Conservation (phyloP, 768 basidiomycete species). For the Naganishia antarctica region DNA sequence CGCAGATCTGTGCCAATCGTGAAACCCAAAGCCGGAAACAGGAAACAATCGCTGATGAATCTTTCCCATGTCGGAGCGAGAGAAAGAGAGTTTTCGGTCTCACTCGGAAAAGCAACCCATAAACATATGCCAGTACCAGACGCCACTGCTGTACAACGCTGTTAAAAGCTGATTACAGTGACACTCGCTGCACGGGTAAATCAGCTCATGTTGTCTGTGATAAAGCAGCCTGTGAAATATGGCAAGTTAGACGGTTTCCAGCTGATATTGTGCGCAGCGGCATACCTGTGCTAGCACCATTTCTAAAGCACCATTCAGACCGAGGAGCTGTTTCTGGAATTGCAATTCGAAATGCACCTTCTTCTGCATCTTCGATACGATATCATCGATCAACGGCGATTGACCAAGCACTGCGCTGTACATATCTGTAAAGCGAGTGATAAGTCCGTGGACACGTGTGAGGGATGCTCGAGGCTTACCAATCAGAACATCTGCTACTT, state of each 20-base stretch:
- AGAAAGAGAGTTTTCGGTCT: too few relatives aligned
- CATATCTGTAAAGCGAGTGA: constrained; percentile 61
- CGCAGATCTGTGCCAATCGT: too few relatives aligned
- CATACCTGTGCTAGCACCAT: constrained; percentile 60
- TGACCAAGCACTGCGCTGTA: constrained; percentile 88
- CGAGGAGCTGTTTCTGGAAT: constrained; percentile 79
- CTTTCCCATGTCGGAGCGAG: too few relatives aligned
- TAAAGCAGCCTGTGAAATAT: constrained; percentile 15
- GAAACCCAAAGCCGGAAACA: too few relatives aligned
- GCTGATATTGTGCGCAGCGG: not conserved
- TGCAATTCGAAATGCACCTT: constrained; percentile 79
- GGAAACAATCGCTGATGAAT: too few relatives aligned
- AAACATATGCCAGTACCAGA: not conserved
- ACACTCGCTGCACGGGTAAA: not conserved
- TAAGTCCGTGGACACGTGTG: not conserved
- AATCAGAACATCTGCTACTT: constrained; percentile 72
- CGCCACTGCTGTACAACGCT: not conserved
- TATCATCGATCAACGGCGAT: constrained; percentile 81
- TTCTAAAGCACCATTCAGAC: constrained; percentile 77
- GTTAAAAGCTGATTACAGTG: not conserved
- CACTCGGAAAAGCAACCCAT: too few relatives aligned
- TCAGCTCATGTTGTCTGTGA: not conserved
- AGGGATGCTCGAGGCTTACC: constrained; percentile 55
- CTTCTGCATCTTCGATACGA: constrained; percentile 73
- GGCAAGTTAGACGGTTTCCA: not conserved